These are phyloP conservation scores for Penicillium pancosmium DNA, from an alignment of 495 filamentous ascomycete genomes.

Conservation along the genomic window DNA sequence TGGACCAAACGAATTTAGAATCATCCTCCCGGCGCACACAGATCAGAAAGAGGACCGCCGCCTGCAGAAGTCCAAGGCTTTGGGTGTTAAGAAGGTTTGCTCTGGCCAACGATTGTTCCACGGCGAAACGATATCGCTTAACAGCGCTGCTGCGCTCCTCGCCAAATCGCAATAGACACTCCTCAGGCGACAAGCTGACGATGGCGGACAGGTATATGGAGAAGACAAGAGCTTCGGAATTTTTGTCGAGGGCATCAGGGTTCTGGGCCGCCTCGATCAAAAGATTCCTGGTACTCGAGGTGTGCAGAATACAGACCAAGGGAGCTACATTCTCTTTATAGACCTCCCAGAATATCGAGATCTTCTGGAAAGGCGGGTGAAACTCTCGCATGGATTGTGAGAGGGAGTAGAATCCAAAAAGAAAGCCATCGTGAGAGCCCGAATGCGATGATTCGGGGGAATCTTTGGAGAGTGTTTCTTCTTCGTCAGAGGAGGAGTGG, in stretches of 20 bases:
- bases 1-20: conserved; percentile 66
- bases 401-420: conserved; percentile 69
- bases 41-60: conserved; percentile 72
- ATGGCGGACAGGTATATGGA: conserved; percentile 77
- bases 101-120: conserved; percentile 76
- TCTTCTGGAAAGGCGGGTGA: conserved; percentile 61
- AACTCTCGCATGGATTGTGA: conserved; percentile 47
- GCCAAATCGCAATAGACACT: conserved; percentile 40
- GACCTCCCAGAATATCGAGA: conserved; percentile 67
- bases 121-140: conserved; percentile 72
- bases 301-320: conserved; percentile 68
- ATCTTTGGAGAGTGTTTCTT: conserved; percentile 59
- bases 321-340: conserved; percentile 75
- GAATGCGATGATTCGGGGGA: conserved; percentile 56
- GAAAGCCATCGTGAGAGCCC: conserved; percentile 67
- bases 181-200: conserved; percentile 60
- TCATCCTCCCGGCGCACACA: conserved; percentile 68
- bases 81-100: conserved; percentile 75
- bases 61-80: conserved; percentile 75
- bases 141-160: conserved; percentile 50
- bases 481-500: conserved; percentile 65
- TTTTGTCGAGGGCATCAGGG: conserved; percentile 58
- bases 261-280: conserved; percentile 48
- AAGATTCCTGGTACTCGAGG: conserved; percentile 56
- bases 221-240: conserved; percentile 73